These are phyloP conservation scores for Aspergillus terreus DNA, from an alignment of 2,329 filamentous ascomycete species.

Conservation along the genomic window DNA sequence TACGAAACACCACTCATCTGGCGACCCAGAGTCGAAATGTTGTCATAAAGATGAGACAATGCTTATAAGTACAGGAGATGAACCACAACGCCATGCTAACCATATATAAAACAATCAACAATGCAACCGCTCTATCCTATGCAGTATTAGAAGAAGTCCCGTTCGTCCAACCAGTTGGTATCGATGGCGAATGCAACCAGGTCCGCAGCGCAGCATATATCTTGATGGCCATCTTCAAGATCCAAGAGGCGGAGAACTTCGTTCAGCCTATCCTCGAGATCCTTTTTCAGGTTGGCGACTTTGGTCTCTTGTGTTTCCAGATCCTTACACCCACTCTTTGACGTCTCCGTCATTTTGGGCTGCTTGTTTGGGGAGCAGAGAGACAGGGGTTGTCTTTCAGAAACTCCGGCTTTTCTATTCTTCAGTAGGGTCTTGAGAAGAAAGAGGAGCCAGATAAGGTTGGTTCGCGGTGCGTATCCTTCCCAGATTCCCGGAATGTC, in stretches of 20 bases:
- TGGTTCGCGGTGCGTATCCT: constrained; percentile 57
- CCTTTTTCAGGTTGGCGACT: constrained; percentile 24
- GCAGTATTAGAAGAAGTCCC: constrained; percentile 33
- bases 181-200: constrained; percentile 43
- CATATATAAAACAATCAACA: not conserved
- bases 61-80: not conserved
- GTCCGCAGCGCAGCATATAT: constrained; percentile 42
- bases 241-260: constrained; percentile 34
- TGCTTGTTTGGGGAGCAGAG: constrained; percentile 31
- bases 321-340: not conserved
- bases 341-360: constrained; percentile 6
- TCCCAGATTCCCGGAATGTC: constrained; percentile 47
- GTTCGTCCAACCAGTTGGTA: constrained; percentile 36
- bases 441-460: constrained; percentile 62
- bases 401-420: constrained; percentile 25
- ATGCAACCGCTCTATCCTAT: not conserved
- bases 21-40: too few relatives aligned
- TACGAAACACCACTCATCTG: too few relatives aligned
- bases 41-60: too few relatives aligned
- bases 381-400: constrained; percentile 20
- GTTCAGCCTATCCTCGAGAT: constrained; percentile 29
- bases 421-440: constrained; percentile 55
- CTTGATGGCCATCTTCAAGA: constrained; percentile 35
- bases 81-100: not conserved
- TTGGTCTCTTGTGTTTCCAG: constrained; percentile 3